Evolutionary conservation across 2,329 filamentous ascomycete genomes (phyloP), one percentile per base, ranked within the genome.

Genomic region (Sclerotinia subarctica): DNA sequence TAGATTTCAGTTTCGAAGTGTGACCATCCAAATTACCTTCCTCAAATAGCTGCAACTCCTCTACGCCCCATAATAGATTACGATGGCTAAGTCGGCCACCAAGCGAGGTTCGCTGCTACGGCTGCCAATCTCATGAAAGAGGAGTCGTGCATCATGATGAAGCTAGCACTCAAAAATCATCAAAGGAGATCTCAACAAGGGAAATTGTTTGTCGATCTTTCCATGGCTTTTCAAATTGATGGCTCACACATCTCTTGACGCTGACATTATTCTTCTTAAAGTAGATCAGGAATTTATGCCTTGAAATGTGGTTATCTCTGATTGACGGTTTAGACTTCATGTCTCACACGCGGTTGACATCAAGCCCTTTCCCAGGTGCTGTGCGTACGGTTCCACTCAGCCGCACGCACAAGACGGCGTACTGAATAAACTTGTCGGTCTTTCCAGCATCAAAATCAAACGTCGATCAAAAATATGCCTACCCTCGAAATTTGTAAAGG

Each of bases 61-160:
- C 35, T n/a, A 53, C 56, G 42, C 64, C 47, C 56, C 35, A 62
- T 67, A 62, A 62, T 67, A 66, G 53, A 67, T 67, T 53, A 59
- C 17, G 15, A 59, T 63, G 29, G 59, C 35, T 46, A 47, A 51
- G 47, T 66, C 44, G 53, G 52, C 38, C 54, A 66, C 29, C 44
- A 51, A 32, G 32, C 26, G 57, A 47, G 42, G 24, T 24, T 60
- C 42, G 57, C 24, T 42, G 26, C 42, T 38, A n/a, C 32, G 32
- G 13, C 32, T 47, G 47, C 57, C n/a, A 58, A 47, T 42, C 57
- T 49, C 21, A 26, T 38, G 44, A 62, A 62, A 49, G 58, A 35
- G 29, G 44, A 49, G 17, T 38, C 58, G 44, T 60, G n/a, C 29
- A 62, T 62, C 7, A 8, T 17, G 32, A 13, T 51, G 29, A 24